Conservation (phyloP, 768 basidiomycete species). For the Collybia sordida region DNA sequence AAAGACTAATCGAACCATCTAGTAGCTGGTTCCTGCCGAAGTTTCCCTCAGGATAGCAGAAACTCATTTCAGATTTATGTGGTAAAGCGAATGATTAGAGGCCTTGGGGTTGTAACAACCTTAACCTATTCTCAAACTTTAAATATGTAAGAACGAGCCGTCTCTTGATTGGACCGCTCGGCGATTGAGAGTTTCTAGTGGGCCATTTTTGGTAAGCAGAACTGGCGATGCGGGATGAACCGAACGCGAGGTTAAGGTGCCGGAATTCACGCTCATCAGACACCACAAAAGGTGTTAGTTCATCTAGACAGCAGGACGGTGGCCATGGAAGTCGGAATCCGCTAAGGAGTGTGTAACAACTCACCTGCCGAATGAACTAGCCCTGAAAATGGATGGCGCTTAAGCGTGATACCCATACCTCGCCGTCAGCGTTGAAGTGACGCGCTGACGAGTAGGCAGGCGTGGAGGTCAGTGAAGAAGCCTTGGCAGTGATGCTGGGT, state of each 20-base stretch:
- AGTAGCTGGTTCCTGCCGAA: constrained; percentile 93
- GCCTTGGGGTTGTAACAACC: constrained; percentile 87
- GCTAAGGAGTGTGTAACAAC: constrained; percentile 88
- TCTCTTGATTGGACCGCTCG: constrained; percentile 80
- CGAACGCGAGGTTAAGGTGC: constrained; percentile 74
- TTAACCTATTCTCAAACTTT: constrained; percentile 83
- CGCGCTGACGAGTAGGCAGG: constrained; percentile 74
- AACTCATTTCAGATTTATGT: constrained; percentile 56
- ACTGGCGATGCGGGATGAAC: constrained; percentile 70
- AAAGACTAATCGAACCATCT: constrained; percentile 96
- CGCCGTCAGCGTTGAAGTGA: constrained; percentile 73
- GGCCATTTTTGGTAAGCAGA: constrained; percentile 81
- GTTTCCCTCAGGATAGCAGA: constrained; percentile 72
- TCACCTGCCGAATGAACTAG: constrained; percentile 90
- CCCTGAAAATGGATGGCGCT: constrained; percentile 92
- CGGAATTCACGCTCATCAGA: constrained; percentile 83
- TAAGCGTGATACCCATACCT: constrained; percentile 85
- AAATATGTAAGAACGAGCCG: constrained; percentile 84
- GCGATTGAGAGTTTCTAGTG: constrained; percentile 80
- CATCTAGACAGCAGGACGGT: constrained; percentile 87
- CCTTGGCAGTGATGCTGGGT: constrained; percentile 73
- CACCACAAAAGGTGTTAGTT: constrained; percentile 85
- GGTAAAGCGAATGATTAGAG: constrained; percentile 91
- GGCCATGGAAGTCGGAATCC: constrained; percentile 85
- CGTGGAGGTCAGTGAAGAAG: constrained; percentile 79